Percentiles rank a stretch among this genome's conserved stretches.
Conservation (phyloP, 768 basidiomycete genomes). For the Phaffia tasmanica region DNA sequence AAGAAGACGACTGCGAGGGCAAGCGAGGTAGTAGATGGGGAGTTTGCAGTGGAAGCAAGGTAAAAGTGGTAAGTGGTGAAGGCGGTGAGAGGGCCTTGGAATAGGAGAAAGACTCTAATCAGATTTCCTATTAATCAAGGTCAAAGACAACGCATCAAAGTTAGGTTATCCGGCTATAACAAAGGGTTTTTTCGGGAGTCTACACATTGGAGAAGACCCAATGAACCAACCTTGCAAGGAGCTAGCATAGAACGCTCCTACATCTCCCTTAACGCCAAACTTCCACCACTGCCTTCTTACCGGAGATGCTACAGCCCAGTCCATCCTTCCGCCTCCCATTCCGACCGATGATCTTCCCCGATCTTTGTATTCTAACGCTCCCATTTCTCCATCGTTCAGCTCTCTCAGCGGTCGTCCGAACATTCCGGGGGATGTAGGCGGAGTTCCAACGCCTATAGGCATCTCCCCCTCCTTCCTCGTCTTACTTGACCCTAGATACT, state of each 20-base stretch:
- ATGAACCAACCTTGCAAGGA: conserved; percentile 32
- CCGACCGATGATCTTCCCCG: background rate
- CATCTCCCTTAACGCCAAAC: conserved; percentile 36
- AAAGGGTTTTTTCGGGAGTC: no score
- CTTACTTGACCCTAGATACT: conserved; percentile 25
- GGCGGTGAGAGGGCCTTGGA: conserved; percentile 87
- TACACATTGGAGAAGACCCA: no score
- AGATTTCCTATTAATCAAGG: conserved; percentile 54
- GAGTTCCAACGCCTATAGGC: background rate
- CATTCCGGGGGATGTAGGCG: conserved; percentile 8
- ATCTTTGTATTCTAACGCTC: background rate
- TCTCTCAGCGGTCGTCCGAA: conserved; percentile 8
- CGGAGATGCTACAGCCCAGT: conserved; percentile 3
- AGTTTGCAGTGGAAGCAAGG: conserved; percentile 44
- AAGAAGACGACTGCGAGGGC: conserved; percentile 75
- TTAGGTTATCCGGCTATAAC: background rate
- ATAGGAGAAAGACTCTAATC: conserved; percentile 75
- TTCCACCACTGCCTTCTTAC: conserved; percentile 34
- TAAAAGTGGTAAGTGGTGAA: conserved; percentile 84
- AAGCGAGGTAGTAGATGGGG: conserved; percentile 46
- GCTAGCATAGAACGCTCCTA: conserved; percentile 38
- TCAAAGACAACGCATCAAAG: conserved; percentile 20
- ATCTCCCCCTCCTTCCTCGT: conserved; percentile 7
- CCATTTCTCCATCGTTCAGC: background rate
- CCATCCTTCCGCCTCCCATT: conserved; percentile 7